Evolutionary conservation across 2,329 filamentous ascomycete species (phyloP), one percentile per base, ranked within the genome.

Genomic region (Fusarium brevicatenulatum): DNA sequence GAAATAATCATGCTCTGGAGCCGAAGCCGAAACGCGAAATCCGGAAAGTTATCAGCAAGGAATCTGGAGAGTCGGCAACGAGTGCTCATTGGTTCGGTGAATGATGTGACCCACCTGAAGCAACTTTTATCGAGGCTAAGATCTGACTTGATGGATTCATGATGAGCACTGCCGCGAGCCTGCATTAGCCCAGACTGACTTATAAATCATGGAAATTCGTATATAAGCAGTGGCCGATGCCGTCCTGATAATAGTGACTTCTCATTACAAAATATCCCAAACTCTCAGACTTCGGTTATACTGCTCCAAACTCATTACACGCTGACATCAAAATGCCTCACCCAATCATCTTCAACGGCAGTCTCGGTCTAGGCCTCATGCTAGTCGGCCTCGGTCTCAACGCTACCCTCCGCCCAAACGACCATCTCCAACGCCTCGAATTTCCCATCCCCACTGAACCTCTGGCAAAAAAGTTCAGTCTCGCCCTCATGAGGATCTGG

Each of bases 401-500:
- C n/a, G 59, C 67, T 4, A 64, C n/a, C 5, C 13, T 69, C 36
- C 67, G 67, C 9, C 65, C 65, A 5, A 37, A 70, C 16, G 15
- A 49, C 8, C 59, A 65, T n/a, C 47, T 70, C 9, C 37, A 37
- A 10, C 8, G 9, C 30, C 66, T 70, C 4, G 53, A 65, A 12
- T 69, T 70, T 12, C 66, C 67, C 1, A 9, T 70, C 2, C 67
- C 66, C 1, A 59, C 61, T 16, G 67, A 70, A 5, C 42, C 65
- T 2, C 32, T 49, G 1, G 67, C 67, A 5, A 70, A 49, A 5
- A 70, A 55, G 13, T 65, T 69, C 18, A 64, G 65, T 16, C 37
- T 40, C 9, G 67, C 67, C 1, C 42, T 70, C 0, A 70, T 70
- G 67, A 49, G 19, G 2, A 65, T 69, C 4, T 70, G 67, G 67